Evolutionary conservation across 2,329 filamentous ascomycete genomes (phyloP), one percentile per base, ranked within the genome.

Genomic region (Ceratocystis huliohia): DNA sequence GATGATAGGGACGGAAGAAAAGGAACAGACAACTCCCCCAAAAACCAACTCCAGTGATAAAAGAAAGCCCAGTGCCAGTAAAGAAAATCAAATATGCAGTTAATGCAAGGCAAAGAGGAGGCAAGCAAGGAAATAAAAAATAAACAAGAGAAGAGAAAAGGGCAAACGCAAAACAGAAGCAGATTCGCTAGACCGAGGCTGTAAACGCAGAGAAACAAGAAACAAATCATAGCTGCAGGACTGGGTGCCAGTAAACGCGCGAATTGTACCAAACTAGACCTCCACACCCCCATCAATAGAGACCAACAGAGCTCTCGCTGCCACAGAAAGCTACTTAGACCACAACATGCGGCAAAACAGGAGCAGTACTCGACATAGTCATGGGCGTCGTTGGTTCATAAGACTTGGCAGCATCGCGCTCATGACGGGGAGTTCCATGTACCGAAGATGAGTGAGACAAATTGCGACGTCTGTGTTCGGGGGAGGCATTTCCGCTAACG

Each of bases 41-140:
- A 20, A 63, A 45, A 67, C 68, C 22, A 71, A 70, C 50, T 72
- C 70, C 7, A 69, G 59, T 25, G 44, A 6, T 41, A 63, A 17
- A 33, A 62, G 13, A 44, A 45, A 59, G 64, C 57, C 57, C 53
- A 70, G 68, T 45, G 59, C 61, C 48, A 50, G 69, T 44, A 59
- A 67, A 69, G 69, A 69, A 69, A 46, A 68, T 66, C 67, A 65
- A 66, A 65, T 69, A 69, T 70, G 33, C 44, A 57, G 63, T 15
- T 45, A 37, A 68, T 61, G 20, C 48, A 15, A 61, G 63, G 62
- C 45, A 66, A 30, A 46, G 7, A 50, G 13, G 45, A 57, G 53
- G 65, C 25, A 62, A 41, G 45, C 37, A 53, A 64, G 30, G 30
- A 53, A 63, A 57, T 41, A 50, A 25, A 57, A 57, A 61, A 67